Evolutionary conservation across 169 alveolate genomes (phyloP).

Genomic region (Cryptosporidium bovis): DNA sequence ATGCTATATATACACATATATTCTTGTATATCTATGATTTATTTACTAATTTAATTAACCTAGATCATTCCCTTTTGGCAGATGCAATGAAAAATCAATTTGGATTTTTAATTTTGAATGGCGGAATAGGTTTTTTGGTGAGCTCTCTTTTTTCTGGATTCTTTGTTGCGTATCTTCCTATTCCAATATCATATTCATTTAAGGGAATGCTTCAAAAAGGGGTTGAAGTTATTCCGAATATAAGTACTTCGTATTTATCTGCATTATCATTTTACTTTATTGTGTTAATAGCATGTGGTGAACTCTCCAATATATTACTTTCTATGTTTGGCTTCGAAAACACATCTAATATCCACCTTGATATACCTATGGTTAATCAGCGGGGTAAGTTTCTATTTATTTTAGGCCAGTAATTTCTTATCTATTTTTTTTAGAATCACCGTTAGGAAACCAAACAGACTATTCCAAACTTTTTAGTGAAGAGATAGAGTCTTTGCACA

Average conservation of each 20-base stretch:
- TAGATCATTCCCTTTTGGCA: slow-evolving; percentile 73
- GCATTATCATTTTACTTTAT: slow-evolving; percentile 68
- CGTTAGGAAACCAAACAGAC: slow-evolving; percentile 59
- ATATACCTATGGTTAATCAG: slow-evolving; percentile 53
- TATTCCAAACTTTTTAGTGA: slow-evolving; percentile 58
- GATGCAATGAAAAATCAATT: slow-evolving; percentile 84
- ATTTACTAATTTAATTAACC: neutral
- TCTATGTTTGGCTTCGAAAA: slow-evolving; percentile 23
- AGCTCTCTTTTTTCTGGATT: slow-evolving; percentile 83
- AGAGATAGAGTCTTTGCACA: slow-evolving; percentile 50
- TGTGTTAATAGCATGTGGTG: slow-evolving; percentile 27
- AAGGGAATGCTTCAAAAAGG: slow-evolving; percentile 85
- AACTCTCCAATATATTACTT: neutral
- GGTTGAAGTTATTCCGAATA: slow-evolving; percentile 72
- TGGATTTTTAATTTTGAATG: slow-evolving; percentile 82
- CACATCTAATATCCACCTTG: slow-evolving; percentile 7
- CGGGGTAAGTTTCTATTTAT: slow-evolving; percentile 38
- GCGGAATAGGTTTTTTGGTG: slow-evolving; percentile 84
- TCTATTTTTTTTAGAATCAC: neutral
- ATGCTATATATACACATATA: neutral
- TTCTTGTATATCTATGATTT: neutral
- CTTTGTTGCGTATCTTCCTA: slow-evolving; percentile 85
- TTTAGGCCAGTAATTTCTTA: neutral
- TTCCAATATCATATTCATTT: slow-evolving; percentile 83
- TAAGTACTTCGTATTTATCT: slow-evolving; percentile 40